Percentiles rank a stretch among this genome's conserved stretches.
These are phyloP conservation scores for Chlorella sp. DNA, from an alignment of 139 green algal genomes.

Conservation along the genomic window DNA sequence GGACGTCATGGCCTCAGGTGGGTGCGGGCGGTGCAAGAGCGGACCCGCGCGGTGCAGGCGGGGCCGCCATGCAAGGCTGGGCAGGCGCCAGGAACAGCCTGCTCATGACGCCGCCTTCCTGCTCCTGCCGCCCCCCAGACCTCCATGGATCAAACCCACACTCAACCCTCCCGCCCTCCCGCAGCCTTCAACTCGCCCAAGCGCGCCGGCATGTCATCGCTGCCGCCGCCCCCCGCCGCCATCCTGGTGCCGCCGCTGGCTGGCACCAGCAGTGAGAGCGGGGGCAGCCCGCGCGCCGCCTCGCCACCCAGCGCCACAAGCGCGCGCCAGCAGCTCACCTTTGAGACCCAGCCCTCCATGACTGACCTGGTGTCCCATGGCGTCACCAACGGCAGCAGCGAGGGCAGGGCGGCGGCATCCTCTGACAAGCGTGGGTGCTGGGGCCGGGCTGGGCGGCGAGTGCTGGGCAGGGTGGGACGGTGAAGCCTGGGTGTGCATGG, in stretches of 20 bases:
- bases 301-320: no score
- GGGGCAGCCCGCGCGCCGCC: background rate
- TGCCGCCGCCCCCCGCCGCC: background rate
- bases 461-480: background rate
- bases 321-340: background rate
- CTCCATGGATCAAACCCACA: no score
- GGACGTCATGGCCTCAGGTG: background rate
- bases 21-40: no score
- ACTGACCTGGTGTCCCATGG: constrained; percentile 24
- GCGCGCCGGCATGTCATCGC: background rate
- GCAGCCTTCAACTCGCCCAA: constrained; percentile 19
- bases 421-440: constrained; percentile 2
- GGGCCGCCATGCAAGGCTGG: no score
- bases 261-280: background rate
- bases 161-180: background rate
- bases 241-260: background rate
- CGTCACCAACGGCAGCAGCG: no score
- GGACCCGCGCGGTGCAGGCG: no score
- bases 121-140: no score
- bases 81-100: no score
- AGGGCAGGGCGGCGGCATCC: no score
- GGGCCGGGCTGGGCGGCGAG: background rate
- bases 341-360: background rate
- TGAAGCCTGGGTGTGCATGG: background rate
- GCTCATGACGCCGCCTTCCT: no score